Percentiles rank a stretch among this genome's conserved stretches.
Conservation (phyloP, 192 early-diverging fungal species). For the Backusella tuberculispora region DNA sequence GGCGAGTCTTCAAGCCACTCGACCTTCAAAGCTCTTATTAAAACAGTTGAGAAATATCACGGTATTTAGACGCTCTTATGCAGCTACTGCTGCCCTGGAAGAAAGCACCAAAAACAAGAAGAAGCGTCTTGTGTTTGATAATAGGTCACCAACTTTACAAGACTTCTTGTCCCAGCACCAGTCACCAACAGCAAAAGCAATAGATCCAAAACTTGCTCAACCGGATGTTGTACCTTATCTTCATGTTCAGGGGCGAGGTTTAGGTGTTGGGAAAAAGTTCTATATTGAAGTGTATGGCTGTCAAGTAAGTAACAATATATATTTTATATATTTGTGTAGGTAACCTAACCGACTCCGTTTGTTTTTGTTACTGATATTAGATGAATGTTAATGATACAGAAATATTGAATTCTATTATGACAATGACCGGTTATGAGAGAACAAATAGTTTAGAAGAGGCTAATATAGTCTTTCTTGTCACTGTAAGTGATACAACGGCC, state of each 20-base stretch:
- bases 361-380: conserved; percentile 16
- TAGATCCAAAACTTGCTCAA: conserved; percentile 3
- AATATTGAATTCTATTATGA: conserved; percentile 75
- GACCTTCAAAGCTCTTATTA: neutral
- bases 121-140: conserved; percentile 52
- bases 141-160: conserved; percentile 50
- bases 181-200: neutral
- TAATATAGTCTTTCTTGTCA: conserved; percentile 74
- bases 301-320: conserved; percentile 43
- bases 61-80: neutral
- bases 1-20: neutral
- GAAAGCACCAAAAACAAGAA: conserved; percentile 19
- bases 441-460: conserved; percentile 59
- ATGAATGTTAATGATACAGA: conserved; percentile 86
- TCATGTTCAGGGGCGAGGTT: conserved; percentile 38
- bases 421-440: conserved; percentile 66
- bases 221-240: conserved; percentile 51
- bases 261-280: conserved; percentile 66
- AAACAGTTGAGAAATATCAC: neutral
- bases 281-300: conserved; percentile 83
- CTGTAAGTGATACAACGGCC: conserved; percentile 37
- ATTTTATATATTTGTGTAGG: neutral
- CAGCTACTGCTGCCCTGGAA: neutral
- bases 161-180: conserved; percentile 44
- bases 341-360: neutral